A percentile compares a stretch with the other conserved stretches of the same genome.
phyloP scores from a whole-genome alignment of 345 rosid genomes.

The Eucalyptus microcorys region DNA sequence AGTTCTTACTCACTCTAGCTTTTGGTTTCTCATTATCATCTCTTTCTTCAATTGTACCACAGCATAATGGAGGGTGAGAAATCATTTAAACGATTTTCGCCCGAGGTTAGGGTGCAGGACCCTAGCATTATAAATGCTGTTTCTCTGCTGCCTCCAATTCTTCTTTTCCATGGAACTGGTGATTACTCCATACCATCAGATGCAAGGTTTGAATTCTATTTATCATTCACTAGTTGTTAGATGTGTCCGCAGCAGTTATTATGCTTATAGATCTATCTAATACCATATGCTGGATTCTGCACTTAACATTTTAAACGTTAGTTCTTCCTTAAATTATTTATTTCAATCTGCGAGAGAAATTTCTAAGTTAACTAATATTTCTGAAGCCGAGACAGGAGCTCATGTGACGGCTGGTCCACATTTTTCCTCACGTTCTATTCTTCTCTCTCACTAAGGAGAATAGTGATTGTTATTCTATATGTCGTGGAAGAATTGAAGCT shows the following conservation, averaged over 20 bases:
- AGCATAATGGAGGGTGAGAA: constrained; percentile 98
- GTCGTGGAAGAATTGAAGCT: background rate
- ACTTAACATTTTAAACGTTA: background rate
- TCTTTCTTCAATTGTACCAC: background rate
- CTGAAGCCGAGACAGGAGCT: background rate
- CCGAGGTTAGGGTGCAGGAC: constrained; percentile 57
- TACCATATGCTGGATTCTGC: background rate
- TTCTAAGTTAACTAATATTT: background rate
- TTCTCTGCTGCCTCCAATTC: constrained; percentile 54
- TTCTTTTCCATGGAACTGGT: constrained; percentile 82
- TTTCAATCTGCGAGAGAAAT: background rate
- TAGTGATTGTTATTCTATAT: background rate
- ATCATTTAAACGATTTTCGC: constrained; percentile 66
- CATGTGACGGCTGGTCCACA: background rate
- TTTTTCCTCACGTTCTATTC: background rate
- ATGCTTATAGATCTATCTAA: background rate
- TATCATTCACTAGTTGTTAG: background rate
- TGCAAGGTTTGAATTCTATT: constrained; percentile 56
- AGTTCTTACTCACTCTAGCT: background rate
- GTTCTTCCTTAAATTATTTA: background rate
- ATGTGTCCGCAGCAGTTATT: background rate
- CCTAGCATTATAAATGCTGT: constrained; percentile 38
- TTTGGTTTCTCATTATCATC: background rate
- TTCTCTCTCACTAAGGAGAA: background rate
- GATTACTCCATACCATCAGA: constrained; percentile 82